Evolutionary conservation across 2,329 filamentous ascomycete species (phyloP).

Genomic region (Daldinia sp.): DNA sequence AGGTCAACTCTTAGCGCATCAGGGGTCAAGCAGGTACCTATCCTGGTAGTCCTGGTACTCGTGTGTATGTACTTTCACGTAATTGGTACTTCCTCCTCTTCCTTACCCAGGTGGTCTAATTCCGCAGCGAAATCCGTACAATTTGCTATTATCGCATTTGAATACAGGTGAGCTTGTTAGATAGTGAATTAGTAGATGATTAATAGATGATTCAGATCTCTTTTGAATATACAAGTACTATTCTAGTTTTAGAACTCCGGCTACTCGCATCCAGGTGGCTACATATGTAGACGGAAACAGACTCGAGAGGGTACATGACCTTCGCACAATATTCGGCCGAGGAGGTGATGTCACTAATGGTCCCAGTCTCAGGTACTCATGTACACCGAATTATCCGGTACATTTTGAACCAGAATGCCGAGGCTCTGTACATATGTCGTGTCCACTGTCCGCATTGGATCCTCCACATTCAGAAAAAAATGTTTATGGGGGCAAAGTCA

Average conservation of each 20-base stretch:
- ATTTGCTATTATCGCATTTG: slow-evolving; percentile 20
- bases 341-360: slow-evolving; percentile 39
- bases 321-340: slow-evolving; percentile 41
- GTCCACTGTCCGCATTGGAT: slow-evolving; percentile 1
- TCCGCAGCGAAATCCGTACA: slow-evolving; percentile 6
- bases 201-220: not conserved
- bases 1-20: slow-evolving; percentile 49
- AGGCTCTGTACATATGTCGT: slow-evolving; percentile 26
- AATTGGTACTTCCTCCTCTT: not conserved
- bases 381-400: slow-evolving; percentile 38
- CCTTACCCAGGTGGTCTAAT: not conserved
- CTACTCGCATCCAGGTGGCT: slow-evolving; percentile 6
- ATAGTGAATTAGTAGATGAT: not conserved
- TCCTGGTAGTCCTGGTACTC: slow-evolving; percentile 23
- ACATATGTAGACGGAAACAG: slow-evolving; percentile 6
- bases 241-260: not conserved
- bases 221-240: slow-evolving; percentile 2
- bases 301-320: slow-evolving; percentile 13
- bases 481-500: slow-evolving; percentile 36
- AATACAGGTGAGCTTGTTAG: slow-evolving; percentile 4
- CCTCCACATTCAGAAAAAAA: slow-evolving; percentile 25
- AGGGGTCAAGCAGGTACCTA: slow-evolving; percentile 26
- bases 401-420: slow-evolving; percentile 40
- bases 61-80: slow-evolving; percentile 2
- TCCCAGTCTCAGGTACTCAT: slow-evolving; percentile 14